A percentile compares a stretch with the other conserved stretches of the same genome.
Evolutionary conservation across 768 basidiomycete species (phyloP).

Genomic region (Podaxis carcinomalis): DNA sequence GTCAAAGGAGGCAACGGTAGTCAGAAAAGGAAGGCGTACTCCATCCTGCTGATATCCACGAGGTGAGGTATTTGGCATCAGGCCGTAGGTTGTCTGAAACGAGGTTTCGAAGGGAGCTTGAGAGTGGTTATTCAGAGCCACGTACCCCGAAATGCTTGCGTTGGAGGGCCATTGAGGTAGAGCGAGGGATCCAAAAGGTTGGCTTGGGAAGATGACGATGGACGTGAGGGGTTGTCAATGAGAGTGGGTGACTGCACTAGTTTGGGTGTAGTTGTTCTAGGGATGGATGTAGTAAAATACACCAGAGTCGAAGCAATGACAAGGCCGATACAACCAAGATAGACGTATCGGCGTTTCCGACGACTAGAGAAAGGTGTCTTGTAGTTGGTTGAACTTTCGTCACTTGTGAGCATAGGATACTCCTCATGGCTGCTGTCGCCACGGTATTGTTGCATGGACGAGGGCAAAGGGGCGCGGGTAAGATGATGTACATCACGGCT

Average conservation of each 20-base stretch:
- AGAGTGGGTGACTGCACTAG: neutral
- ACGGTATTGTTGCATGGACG: slow-evolving; percentile 2
- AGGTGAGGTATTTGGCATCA: slow-evolving; percentile 63
- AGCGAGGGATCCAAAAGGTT: slow-evolving; percentile 15
- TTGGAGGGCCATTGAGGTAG: slow-evolving; percentile 47
- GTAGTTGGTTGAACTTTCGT: neutral
- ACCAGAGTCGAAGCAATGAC: neutral
- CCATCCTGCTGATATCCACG: slow-evolving; percentile 78
- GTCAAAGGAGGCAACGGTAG: neutral
- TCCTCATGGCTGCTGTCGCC: slow-evolving; percentile 2
- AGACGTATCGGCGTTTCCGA: slow-evolving; percentile 4
- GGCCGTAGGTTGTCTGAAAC: slow-evolving; percentile 55
- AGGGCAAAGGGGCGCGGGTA: neutral
- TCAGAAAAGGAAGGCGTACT: slow-evolving; percentile 36
- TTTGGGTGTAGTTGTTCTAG: neutral
- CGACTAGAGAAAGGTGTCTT: neutral
- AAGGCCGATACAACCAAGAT: slow-evolving; percentile 1
- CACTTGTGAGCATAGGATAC: slow-evolving; percentile 6
- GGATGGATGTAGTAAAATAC: slow-evolving; percentile 1
- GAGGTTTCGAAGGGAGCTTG: neutral
- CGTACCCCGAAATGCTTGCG: slow-evolving; percentile 52
- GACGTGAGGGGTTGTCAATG: neutral
- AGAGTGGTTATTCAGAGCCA: neutral
- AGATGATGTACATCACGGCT: neutral
- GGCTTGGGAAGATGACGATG: neutral